phyloP scores from a whole-genome alignment of 164 flowering plant species.

The Vitis riparia region DNA sequence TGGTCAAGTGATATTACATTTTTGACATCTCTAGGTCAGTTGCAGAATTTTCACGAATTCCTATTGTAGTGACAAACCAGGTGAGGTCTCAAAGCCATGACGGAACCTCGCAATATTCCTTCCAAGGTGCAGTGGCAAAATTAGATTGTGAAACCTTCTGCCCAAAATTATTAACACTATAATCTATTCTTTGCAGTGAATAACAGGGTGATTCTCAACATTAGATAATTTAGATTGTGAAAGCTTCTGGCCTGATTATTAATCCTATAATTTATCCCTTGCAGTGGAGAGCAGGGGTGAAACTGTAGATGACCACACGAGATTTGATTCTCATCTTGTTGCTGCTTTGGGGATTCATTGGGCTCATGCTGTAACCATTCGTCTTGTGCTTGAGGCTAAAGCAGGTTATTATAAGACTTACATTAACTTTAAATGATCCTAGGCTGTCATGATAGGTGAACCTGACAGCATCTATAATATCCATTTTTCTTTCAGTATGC shows the following conservation, averaged over 20 bases:
- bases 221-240: neutral
- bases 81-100: conserved; percentile 62
- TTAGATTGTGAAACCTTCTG: no score
- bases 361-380: conserved; percentile 88
- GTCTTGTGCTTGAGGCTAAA: conserved; percentile 71
- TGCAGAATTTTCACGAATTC: conserved; percentile 78
- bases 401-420: conserved; percentile 49
- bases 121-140: conserved; percentile 50
- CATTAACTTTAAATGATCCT: neutral
- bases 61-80: conserved; percentile 83
- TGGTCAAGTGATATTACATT: conserved; percentile 6
- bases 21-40: conserved; percentile 50
- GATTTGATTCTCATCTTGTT: conserved; percentile 62
- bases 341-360: conserved; percentile 81
- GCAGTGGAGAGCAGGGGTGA: conserved; percentile 42
- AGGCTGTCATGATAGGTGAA: neutral
- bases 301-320: conserved; percentile 23
- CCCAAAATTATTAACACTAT: neutral
- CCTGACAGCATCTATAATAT: neutral
- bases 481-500: neutral
- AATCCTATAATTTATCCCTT: conserved; percentile 5
- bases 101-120: conserved; percentile 45
- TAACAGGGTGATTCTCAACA: conserved; percentile 9
- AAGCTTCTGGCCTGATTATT: neutral
- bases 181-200: conserved; percentile 34